Evolutionary conservation across 2,329 filamentous ascomycete genomes (phyloP).

Genomic region (Ceratocystis cubensis): DNA sequence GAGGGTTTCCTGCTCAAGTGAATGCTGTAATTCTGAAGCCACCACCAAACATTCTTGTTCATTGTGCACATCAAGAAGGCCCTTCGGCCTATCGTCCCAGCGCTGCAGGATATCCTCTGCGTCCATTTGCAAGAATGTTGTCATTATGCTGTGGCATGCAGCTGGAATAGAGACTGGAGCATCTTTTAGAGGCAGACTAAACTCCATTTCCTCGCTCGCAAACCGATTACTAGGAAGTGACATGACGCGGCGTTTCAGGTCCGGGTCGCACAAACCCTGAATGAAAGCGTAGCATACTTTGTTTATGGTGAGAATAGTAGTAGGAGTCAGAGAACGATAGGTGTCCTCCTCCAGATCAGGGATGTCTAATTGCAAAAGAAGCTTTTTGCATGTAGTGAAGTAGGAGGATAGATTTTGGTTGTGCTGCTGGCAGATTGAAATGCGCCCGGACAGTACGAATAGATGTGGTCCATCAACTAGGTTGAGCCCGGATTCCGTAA

Average conservation of each 20-base stretch:
- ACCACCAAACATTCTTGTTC: slow-evolving; percentile 8
- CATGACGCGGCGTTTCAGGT: slow-evolving; percentile 8
- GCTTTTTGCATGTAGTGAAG: slow-evolving; percentile 18
- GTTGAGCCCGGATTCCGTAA: not conserved
- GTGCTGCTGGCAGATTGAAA: slow-evolving; percentile 15
- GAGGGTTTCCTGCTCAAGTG: slow-evolving; percentile 3
- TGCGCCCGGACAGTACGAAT: slow-evolving; percentile 11
- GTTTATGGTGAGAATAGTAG: slow-evolving; percentile 10
- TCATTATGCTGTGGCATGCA: slow-evolving; percentile 10
- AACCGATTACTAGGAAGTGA: slow-evolving; percentile 15
- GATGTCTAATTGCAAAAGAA: slow-evolving; percentile 17
- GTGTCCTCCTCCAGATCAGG: slow-evolving; percentile 13
- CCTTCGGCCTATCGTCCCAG: slow-evolving; percentile 16
- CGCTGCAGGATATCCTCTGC: slow-evolving; percentile 15
- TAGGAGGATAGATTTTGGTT: slow-evolving; percentile 17
- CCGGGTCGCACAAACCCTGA: slow-evolving; percentile 11
- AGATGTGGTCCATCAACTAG: not conserved
- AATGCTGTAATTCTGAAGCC: slow-evolving; percentile 9
- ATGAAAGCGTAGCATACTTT: slow-evolving; percentile 20
- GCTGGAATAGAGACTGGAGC: not conserved
- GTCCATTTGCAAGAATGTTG: slow-evolving; percentile 12
- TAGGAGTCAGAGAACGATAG: not conserved
- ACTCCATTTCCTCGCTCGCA: slow-evolving; percentile 2
- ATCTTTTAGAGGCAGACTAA: not conserved
- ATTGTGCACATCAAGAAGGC: slow-evolving; percentile 7